A percentile compares a stretch with the other conserved stretches of the same genome.
phyloP scores from a whole-genome alignment of 2,329 filamentous ascomycete genomes.

The Didymella glomerata region DNA sequence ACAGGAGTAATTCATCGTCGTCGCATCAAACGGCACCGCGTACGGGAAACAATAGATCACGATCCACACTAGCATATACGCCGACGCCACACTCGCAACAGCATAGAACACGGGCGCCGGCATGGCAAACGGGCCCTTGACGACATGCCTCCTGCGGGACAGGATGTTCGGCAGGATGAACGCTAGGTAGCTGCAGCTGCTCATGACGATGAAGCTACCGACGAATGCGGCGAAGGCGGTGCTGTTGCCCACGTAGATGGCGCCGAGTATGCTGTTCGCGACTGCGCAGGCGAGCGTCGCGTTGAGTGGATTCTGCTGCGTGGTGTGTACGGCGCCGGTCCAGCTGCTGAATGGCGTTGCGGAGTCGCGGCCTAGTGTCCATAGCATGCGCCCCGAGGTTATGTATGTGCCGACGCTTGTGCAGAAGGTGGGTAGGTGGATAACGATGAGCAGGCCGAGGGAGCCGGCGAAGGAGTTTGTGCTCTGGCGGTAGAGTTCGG shows the following conservation, averaged over 20 bases:
- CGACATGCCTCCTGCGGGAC: slow-evolving; percentile 53
- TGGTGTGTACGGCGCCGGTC: slow-evolving; percentile 58
- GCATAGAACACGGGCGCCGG: slow-evolving; percentile 50
- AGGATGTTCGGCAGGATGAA: slow-evolving; percentile 65
- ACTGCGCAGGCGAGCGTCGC: slow-evolving; percentile 62
- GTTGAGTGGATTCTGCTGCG: slow-evolving; percentile 62
- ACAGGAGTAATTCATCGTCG: slow-evolving; percentile 64
- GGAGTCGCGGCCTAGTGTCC: slow-evolving; percentile 67
- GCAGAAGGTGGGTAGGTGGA: slow-evolving; percentile 62
- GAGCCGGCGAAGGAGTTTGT: slow-evolving; percentile 53
- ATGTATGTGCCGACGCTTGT: slow-evolving; percentile 66
- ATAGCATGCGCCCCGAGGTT: slow-evolving; percentile 68
- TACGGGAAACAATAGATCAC: slow-evolving; percentile 70
- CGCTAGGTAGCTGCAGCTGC: slow-evolving; percentile 66
- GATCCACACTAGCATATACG: slow-evolving; percentile 68
- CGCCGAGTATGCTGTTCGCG: slow-evolving; percentile 65
- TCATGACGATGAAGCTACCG: slow-evolving; percentile 65
- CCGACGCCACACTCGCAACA: slow-evolving; percentile 62
- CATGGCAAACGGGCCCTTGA: slow-evolving; percentile 68
- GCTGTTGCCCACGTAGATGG: slow-evolving; percentile 71
- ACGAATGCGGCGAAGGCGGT: slow-evolving; percentile 74
- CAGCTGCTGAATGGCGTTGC: slow-evolving; percentile 63
- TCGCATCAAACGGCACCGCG: slow-evolving; percentile 55
- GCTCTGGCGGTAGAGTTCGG: slow-evolving; percentile 68
- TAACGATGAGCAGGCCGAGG: slow-evolving; percentile 59